Evolutionary conservation across 352 stramenopile species (phyloP).

Genomic region (Achlya hypogyna): DNA sequence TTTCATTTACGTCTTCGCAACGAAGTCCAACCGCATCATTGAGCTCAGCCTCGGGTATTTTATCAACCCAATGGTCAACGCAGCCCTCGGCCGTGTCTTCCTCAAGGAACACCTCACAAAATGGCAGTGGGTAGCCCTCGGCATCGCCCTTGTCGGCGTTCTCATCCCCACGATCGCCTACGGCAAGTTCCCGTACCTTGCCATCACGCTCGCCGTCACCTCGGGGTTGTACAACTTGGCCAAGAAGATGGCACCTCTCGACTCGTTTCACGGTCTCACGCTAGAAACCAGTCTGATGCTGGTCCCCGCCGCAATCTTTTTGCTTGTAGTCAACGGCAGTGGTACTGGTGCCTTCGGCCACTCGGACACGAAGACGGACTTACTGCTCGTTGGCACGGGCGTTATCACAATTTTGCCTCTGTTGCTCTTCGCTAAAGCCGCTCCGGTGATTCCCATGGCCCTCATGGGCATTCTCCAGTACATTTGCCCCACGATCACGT

Average conservation of each 20-base stretch:
- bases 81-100: constrained; percentile 1
- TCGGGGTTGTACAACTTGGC: constrained; percentile 8
- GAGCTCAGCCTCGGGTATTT: constrained; percentile 16
- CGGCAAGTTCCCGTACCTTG: constrained; percentile 16
- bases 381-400: constrained; percentile 9
- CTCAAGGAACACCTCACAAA: neutral
- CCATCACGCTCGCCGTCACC: neutral
- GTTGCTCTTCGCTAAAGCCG: neutral
- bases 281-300: constrained; percentile 9
- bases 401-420: constrained; percentile 8
- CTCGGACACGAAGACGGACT: neutral
- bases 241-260: constrained; percentile 13
- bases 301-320: neutral
- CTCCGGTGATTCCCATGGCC: neutral
- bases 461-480: constrained; percentile 15
- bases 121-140: constrained; percentile 6
- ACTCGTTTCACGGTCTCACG: constrained; percentile 4
- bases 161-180: constrained; percentile 16
- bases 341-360: neutral
- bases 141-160: neutral
- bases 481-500: constrained; percentile 2
- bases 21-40: neutral
- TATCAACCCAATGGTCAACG: constrained; percentile 15
- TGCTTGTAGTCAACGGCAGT: neutral
- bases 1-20: neutral